Conservation (phyloP, 2,329 filamentous ascomycete species). For the Penicillium decumbens region DNA sequence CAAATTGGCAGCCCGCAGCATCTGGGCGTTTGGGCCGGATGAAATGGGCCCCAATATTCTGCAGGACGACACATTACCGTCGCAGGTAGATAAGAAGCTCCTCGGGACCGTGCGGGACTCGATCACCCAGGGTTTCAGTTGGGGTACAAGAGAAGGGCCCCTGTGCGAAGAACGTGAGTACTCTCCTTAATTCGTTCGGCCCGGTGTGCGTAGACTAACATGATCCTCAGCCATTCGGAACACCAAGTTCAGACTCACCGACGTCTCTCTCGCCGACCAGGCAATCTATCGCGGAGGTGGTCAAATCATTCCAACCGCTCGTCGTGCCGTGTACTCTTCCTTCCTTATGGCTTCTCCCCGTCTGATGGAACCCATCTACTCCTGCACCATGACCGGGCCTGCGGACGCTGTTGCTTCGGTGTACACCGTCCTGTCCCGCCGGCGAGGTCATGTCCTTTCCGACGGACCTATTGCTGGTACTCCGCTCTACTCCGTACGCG, state of each 20-base stretch:
- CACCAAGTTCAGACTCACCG: conserved; percentile 93
- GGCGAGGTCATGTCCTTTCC: conserved; percentile 87
- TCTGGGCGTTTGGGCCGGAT: conserved; percentile 97
- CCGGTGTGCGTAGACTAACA: conserved; percentile 16
- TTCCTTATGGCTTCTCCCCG: conserved; percentile 96
- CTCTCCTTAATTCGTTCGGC: conserved; percentile 18
- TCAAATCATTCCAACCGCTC: conserved; percentile 93
- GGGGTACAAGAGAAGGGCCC: conserved; percentile 91
- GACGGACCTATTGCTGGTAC: conserved; percentile 93
- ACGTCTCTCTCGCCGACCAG: conserved; percentile 78
- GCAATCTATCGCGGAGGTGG: conserved; percentile 93
- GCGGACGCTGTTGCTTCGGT: conserved; percentile 82
- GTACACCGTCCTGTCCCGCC: conserved; percentile 84
- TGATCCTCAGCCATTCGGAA: conserved; percentile 75
- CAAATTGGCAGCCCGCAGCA: conserved; percentile 84
- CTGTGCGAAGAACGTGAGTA: conserved; percentile 90
- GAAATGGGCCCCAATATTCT: conserved; percentile 92
- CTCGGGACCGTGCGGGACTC: conserved; percentile 84
- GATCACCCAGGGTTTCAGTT: conserved; percentile 92
- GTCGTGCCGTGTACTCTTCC: conserved; percentile 87
- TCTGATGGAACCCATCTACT: conserved; percentile 94
- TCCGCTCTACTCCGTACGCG: conserved; percentile 84
- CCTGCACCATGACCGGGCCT: conserved; percentile 86
- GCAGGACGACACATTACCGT: conserved; percentile 91
- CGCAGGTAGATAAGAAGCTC: conserved; percentile 89